Percentiles rank a stretch among this genome's conserved stretches.
Evolutionary conservation across 441 rosid species (phyloP).

Genomic region (Erodium texanum): DNA sequence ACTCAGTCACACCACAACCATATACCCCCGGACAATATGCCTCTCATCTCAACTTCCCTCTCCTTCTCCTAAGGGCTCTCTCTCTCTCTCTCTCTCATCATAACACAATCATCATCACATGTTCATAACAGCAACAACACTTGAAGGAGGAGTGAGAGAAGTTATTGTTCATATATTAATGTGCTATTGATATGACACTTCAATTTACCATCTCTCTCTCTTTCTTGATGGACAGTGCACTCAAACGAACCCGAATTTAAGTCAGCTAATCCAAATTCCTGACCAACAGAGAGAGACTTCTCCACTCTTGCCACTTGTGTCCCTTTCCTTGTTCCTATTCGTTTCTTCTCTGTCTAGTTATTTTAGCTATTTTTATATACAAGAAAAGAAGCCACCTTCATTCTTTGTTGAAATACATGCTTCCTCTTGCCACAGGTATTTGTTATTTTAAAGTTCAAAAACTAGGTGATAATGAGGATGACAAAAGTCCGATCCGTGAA

Average conservation of each 20-base stretch:
- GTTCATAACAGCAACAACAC: neutral
- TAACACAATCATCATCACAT: neutral
- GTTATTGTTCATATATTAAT: neutral
- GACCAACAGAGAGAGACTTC: neutral
- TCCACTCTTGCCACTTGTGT: neutral
- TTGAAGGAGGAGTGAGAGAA: no score
- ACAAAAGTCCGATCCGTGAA: no score
- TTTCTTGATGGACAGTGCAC: no score
- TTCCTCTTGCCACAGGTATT: no score
- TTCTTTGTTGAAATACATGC: neutral
- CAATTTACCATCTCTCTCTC: neutral
- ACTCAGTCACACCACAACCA: conserved; percentile 10
- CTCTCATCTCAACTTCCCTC: conserved; percentile 2
- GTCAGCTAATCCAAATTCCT: neutral
- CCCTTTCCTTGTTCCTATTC: neutral
- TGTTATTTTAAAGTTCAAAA: no score
- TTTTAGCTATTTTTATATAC: neutral
- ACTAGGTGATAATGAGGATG: no score
- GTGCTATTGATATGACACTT: neutral
- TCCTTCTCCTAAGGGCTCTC: conserved; percentile 16
- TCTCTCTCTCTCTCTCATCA: neutral
- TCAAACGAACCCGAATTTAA: neutral
- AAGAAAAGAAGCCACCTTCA: neutral
- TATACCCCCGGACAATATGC: conserved; percentile 30
- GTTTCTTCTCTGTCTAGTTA: no score